Conservation (phyloP, 2,329 filamentous ascomycete genomes). For the Neopestalotiopsis sp. region DNA sequence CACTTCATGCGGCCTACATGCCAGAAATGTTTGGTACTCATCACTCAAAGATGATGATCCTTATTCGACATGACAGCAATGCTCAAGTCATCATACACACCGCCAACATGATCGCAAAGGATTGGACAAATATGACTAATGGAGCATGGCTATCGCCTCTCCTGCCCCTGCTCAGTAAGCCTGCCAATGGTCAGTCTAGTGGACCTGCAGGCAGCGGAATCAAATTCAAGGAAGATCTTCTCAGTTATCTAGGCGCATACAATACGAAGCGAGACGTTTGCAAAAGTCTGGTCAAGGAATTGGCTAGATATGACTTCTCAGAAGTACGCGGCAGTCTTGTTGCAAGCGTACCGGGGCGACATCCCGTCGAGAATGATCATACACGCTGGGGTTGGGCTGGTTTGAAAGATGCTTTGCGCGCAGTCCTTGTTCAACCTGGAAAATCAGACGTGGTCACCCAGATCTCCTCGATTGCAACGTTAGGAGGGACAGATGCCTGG, state of each 20-base stretch:
- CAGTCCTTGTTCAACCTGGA: constrained; percentile 52
- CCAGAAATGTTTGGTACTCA: constrained; percentile 87
- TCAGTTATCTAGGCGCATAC: constrained; percentile 76
- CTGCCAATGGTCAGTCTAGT: constrained; percentile 20
- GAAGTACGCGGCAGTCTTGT: constrained; percentile 72
- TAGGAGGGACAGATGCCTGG: constrained; percentile 76
- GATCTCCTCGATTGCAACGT: constrained; percentile 82
- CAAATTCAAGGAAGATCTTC: constrained; percentile 77
- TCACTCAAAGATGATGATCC: constrained; percentile 85
- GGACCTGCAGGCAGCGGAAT: constrained; percentile 62
- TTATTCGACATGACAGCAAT: constrained; percentile 77
- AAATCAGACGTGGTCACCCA: constrained; percentile 63
- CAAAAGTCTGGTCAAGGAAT: constrained; percentile 58
- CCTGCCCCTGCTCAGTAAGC: constrained; percentile 57
- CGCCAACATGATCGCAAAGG: constrained; percentile 86
- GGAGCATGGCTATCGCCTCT: constrained; percentile 79
- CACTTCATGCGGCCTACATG: constrained; percentile 76
- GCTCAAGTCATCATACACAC: constrained; percentile 87
- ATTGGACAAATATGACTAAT: constrained; percentile 90
- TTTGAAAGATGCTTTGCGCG: constrained; percentile 63
- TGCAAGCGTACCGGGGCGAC: constrained; percentile 77
- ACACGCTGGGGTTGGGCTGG: constrained; percentile 81
- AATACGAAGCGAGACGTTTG: constrained; percentile 61
- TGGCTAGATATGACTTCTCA: constrained; percentile 72
- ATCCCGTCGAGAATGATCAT: constrained; percentile 54